Evolutionary conservation across 2,329 filamentous ascomycete genomes (phyloP).

Genomic region (Septoria linicola): DNA sequence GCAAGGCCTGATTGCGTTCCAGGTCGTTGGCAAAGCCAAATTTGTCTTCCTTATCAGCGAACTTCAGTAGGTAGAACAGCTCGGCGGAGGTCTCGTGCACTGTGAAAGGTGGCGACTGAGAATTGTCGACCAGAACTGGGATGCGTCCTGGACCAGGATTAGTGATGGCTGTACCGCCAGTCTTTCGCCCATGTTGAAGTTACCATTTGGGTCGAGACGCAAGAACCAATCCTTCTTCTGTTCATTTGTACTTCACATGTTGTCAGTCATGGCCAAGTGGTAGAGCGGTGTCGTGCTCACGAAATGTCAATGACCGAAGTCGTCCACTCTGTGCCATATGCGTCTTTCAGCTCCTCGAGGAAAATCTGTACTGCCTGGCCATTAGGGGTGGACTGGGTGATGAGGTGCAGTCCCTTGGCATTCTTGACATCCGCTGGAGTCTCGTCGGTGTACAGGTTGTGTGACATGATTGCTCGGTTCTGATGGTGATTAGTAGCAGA

Average conservation of each 20-base stretch:
- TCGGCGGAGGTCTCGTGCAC: constrained; percentile 56
- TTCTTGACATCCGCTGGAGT: constrained; percentile 49
- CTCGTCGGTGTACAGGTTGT: constrained; percentile 45
- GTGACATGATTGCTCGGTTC: constrained; percentile 35
- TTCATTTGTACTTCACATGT: constrained; percentile 45
- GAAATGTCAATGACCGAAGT: constrained; percentile 51
- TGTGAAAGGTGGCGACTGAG: constrained; percentile 49
- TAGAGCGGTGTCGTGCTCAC: neutral
- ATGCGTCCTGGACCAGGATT: constrained; percentile 41
- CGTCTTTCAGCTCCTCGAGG: constrained; percentile 55
- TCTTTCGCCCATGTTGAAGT: constrained; percentile 1
- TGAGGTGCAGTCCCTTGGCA: constrained; percentile 53
- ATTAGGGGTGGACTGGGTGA: constrained; percentile 54
- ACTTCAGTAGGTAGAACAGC: constrained; percentile 54
- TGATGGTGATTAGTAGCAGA: neutral
- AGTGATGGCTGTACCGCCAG: constrained; percentile 18
- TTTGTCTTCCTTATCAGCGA: constrained; percentile 49
- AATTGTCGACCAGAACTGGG: constrained; percentile 54
- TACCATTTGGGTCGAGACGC: constrained; percentile 41
- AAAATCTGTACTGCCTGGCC: constrained; percentile 55
- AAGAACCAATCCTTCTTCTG: constrained; percentile 59
- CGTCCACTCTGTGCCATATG: constrained; percentile 52
- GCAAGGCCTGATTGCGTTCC: constrained; percentile 50
- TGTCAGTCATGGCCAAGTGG: neutral
- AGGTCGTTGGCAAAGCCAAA: constrained; percentile 55